A percentile compares a stretch with the other conserved stretches of the same genome.
These are phyloP conservation scores for Aspergillus caelatus DNA, from an alignment of 2,329 filamentous ascomycete species.

Conservation along the genomic window DNA sequence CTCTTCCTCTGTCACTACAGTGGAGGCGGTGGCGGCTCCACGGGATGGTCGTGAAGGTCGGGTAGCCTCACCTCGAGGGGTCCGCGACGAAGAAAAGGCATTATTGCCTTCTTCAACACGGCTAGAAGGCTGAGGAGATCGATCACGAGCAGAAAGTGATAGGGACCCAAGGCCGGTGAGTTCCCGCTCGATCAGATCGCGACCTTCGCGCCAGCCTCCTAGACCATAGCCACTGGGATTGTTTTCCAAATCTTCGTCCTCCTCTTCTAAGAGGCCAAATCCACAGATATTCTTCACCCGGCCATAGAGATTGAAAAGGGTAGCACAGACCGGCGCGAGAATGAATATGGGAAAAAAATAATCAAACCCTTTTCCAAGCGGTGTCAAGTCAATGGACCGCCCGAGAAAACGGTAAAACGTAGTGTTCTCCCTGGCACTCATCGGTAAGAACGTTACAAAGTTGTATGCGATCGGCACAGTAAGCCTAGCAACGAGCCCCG, in stretches of 20 bases:
- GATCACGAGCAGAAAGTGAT: slow-evolving; percentile 39
- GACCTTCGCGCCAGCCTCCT: slow-evolving; percentile 87
- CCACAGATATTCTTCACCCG: slow-evolving; percentile 76
- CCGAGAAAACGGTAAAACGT: slow-evolving; percentile 89
- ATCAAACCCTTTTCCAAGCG: slow-evolving; percentile 81
- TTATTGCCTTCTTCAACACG: slow-evolving; percentile 29
- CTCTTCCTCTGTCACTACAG: slow-evolving; percentile 58
- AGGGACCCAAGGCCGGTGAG: slow-evolving; percentile 62
- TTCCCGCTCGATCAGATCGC: slow-evolving; percentile 87
- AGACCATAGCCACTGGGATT: slow-evolving; percentile 69
- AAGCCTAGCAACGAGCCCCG: slow-evolving; percentile 86
- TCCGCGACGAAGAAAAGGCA: slow-evolving; percentile 36
- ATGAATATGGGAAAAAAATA: slow-evolving; percentile 87
- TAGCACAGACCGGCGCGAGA: slow-evolving; percentile 80
- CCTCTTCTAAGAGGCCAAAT: slow-evolving; percentile 76
- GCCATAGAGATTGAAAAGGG: slow-evolving; percentile 86
- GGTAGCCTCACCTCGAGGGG: slow-evolving; percentile 34
- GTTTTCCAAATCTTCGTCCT: slow-evolving; percentile 66
- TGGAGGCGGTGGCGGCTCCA: slow-evolving; percentile 37
- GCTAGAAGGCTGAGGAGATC: slow-evolving; percentile 32
- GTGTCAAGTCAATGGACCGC: slow-evolving; percentile 77
- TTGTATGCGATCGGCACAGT: slow-evolving; percentile 95
- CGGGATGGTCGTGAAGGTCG: slow-evolving; percentile 31
- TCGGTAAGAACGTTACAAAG: slow-evolving; percentile 86
- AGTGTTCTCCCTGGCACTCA: slow-evolving; percentile 71